Base-by-base conservation (phyloP, 108 stramenopile species). In the Stephanodiscus minutulus region DNA sequence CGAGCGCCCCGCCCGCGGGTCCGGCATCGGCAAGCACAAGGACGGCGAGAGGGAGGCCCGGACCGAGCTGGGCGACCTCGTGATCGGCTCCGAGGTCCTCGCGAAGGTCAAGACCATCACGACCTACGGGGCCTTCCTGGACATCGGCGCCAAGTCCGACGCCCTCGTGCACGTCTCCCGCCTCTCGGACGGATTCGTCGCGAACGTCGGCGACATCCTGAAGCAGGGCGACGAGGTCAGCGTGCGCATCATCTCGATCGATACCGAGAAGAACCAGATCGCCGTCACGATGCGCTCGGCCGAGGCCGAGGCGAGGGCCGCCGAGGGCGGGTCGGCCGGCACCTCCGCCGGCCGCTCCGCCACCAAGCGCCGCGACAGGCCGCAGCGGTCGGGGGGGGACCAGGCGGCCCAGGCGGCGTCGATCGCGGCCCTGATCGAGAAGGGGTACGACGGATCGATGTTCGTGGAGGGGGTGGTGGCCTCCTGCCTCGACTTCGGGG, bases 91-190 rank as follows among this genome's bases (percentile, higher is more conserved):
- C 48, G 82, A 85, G 9, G 91, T 97, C 21, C 79, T 69, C 25
- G 97, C 93, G 59, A 87, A 68, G 15, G 93, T 98, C 55, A 93
- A 91, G 83, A 84, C 90, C 53, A 88, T 96, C 58, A 73, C 91
- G 31, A 64, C 83, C 37, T 97, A 95, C 77, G 97, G 97, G 57
- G 96, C 95, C 71, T 97, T 97, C 79, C 84, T 97, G 22, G 97
- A 98, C 82, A 90, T 98, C 61, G 97, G 97, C 41, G 92, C 92
- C 56, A 71, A 78, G 49, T 87, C 89, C 36, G 95, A 98, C 84
- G 96, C 92, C 55, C 89, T 98, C 47, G 65, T 98, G 46, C 96
- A 97, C 89, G 92, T 97, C 73, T 96, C 96, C 62, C 89, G 95
- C 63, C 84, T 98, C 60, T 86, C 96, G 21, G 83, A 90, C 56